Evolutionary conservation across 805 yeast species (phyloP), one percentile per base, ranked within the genome.

Genomic region (Barnettozyma salicaria): DNA sequence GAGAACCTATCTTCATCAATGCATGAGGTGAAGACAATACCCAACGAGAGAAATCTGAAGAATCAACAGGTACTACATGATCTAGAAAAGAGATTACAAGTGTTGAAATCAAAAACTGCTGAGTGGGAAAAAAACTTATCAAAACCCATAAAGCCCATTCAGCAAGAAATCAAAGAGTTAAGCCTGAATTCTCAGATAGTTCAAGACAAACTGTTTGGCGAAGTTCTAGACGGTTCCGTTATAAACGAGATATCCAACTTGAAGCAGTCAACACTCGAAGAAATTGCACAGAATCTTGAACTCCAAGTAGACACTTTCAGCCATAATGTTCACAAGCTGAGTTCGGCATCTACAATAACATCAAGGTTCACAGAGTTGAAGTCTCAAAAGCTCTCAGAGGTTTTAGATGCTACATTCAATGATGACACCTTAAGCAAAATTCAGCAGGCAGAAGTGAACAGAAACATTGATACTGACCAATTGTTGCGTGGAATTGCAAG

Each of bases 11-110:
- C 32, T 28, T n/a, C 31, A 4, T 32, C 27, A 25, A n/a, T n/a
- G n/a, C 30, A 50, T 4, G 43, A 50, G 16, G 58, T 53, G 36
- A 56, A 49, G 31, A 57, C 59, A 23, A 55, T 66, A 24, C 80
- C 85, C 1, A 82, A 83, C 52, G 72, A 74, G n/a, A 66, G 74
- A 32, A 83, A 83, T 48, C 56, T 60, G 7, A 62, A 70, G 26
- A 80, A 81, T 50, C 42, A 49, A 25, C 60, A 64, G 29, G 74
- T 72, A 34, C 56, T 79, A 14, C 61, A 65, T 22, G 58, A 68
- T 25, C 73, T 72, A 47, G 62, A 65, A 24, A 50, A 59, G 21
- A 68, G 74, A 44, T 56, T 78, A 34, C 48, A 52, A 9, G 59
- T 61, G 17, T 56, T 81, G 34, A 58, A 61, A 27, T 50, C 53